A percentile compares a stretch with the other conserved stretches of the same genome.
These are phyloP conservation scores for Tricholoma hemisulphureum DNA, from an alignment of 768 basidiomycete genomes.

Conservation along the genomic window DNA sequence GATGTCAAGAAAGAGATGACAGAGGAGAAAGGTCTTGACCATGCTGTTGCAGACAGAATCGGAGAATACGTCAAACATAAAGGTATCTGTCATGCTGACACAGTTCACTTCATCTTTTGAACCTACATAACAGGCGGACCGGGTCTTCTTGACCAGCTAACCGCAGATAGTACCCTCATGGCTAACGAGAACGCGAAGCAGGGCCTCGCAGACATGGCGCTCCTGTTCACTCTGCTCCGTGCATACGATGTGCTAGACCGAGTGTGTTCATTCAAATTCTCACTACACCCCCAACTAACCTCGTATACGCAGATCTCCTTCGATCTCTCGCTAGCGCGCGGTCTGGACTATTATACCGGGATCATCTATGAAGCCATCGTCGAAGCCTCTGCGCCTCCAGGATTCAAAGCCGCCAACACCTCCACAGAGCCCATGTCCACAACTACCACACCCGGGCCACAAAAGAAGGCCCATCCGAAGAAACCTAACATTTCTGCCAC, in stretches of 20 bases:
- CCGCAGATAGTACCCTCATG: constrained; percentile 60
- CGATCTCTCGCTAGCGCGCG: constrained; percentile 95
- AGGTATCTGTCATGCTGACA: constrained; percentile 45
- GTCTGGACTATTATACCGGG: constrained; percentile 97
- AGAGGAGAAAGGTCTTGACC: constrained; percentile 86
- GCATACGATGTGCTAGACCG: constrained; percentile 79
- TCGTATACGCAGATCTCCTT: constrained; percentile 73
- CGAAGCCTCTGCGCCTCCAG: constrained; percentile 91
- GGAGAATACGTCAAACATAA: constrained; percentile 97
- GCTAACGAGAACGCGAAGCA: constrained; percentile 73
- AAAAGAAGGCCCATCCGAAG: constrained; percentile 36
- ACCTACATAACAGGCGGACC: constrained; percentile 57
- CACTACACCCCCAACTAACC: background rate
- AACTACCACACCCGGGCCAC: constrained; percentile 29
- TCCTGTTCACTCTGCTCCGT: constrained; percentile 78
- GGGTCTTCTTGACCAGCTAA: constrained; percentile 69
- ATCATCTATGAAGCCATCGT: constrained; percentile 97
- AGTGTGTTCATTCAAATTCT: constrained; percentile 38
- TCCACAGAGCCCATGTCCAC: constrained; percentile 33
- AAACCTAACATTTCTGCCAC: constrained; percentile 43
- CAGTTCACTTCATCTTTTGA: background rate
- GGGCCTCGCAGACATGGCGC: constrained; percentile 83
- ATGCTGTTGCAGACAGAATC: constrained; percentile 84
- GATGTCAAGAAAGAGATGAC: constrained; percentile 98
- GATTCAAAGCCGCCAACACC: constrained; percentile 57